phyloP scores from a whole-genome alignment of 2,329 filamentous ascomycete genomes.

The Tolypocladium tundrense region DNA sequence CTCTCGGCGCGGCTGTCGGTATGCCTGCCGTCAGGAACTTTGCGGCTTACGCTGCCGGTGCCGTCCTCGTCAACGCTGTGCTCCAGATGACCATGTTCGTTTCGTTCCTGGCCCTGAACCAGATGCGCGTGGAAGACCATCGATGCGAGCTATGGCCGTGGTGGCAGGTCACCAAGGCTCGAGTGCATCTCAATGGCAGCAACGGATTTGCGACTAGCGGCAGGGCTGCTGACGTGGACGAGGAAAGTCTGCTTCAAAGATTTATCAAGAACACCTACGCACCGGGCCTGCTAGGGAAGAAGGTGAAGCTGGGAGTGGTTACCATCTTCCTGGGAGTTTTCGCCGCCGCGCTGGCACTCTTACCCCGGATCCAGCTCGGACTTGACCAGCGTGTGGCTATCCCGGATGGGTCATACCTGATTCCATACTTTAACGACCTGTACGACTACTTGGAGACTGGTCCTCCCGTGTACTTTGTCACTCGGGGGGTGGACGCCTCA shows the following conservation, averaged over 20 bases:
- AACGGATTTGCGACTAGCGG: constrained; percentile 46
- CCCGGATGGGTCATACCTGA: constrained; percentile 86
- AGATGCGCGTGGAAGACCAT: constrained; percentile 77
- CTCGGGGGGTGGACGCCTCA: constrained; percentile 69
- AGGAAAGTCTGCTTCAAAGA: constrained; percentile 72
- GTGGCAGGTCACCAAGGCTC: constrained; percentile 66
- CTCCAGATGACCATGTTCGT: constrained; percentile 96
- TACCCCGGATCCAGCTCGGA: constrained; percentile 77
- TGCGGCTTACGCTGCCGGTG: constrained; percentile 89
- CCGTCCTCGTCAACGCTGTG: constrained; percentile 94
- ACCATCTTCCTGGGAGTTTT: constrained; percentile 81
- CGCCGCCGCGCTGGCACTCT: constrained; percentile 70
- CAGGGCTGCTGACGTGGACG: constrained; percentile 62
- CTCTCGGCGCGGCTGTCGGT: constrained; percentile 83
- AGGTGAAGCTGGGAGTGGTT: constrained; percentile 66
- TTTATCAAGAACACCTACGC: constrained; percentile 91
- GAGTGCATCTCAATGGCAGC: constrained; percentile 48
- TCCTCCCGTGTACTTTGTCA: constrained; percentile 93
- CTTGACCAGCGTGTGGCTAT: constrained; percentile 92
- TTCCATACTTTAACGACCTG: constrained; percentile 92
- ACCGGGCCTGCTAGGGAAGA: constrained; percentile 67
- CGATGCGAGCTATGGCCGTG: constrained; percentile 90
- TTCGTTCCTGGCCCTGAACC: constrained; percentile 82
- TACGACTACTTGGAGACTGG: constrained; percentile 87
- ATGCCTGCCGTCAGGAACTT: constrained; percentile 99